phyloP scores from a whole-genome alignment of 331 rosid genomes.

The Acacia concinna region DNA sequence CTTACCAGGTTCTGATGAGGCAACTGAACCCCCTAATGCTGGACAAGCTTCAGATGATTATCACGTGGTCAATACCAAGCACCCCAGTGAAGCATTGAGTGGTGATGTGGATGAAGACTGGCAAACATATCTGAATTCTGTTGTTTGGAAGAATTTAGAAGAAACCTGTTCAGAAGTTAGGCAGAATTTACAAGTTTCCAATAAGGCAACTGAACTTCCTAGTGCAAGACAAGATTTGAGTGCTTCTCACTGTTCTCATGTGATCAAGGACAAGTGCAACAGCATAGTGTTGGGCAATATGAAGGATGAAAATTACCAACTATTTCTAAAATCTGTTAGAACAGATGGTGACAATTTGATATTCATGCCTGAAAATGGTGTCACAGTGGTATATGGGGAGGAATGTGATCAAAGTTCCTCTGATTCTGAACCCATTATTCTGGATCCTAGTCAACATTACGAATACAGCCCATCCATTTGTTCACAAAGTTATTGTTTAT shows the following conservation, averaged over 20 bases:
- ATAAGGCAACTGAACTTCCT: not conserved
- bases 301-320: slow-evolving; percentile 30
- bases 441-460: slow-evolving; percentile 36
- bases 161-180: not conserved
- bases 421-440: slow-evolving; percentile 40
- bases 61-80: not conserved
- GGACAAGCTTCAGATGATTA: not conserved
- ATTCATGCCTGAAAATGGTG: not conserved
- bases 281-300: not conserved
- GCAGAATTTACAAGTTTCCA: slow-evolving; percentile 15
- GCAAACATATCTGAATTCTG: not conserved
- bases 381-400: not conserved
- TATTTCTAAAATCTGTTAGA: slow-evolving; percentile 11
- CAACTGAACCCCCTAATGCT: not conserved
- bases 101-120: not conserved
- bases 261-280: not conserved
- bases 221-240: not conserved
- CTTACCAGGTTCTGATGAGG: slow-evolving; percentile 12
- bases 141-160: not conserved
- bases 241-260: not conserved
- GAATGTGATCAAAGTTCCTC: slow-evolving; percentile 25
- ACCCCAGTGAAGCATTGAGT: not conserved
- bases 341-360: slow-evolving; percentile 8
- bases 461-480: slow-evolving; percentile 33
- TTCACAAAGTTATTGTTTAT: slow-evolving; percentile 19